Evolutionary conservation across 208 protist species (phyloP).

Genomic region (Wallacemonas sp.): DNA sequence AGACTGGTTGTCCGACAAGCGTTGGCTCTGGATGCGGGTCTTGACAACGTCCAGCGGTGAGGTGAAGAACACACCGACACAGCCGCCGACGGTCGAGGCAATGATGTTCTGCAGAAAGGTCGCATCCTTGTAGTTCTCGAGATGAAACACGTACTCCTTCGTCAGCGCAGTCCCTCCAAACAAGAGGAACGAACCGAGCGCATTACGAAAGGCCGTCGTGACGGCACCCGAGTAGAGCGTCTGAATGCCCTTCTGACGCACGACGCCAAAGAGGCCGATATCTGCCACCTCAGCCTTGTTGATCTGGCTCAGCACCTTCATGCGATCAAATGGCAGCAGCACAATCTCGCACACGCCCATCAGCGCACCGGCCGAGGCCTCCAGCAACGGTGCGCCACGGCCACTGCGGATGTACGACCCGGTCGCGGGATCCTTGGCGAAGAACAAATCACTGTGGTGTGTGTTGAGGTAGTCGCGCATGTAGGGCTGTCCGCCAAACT

Average conservation of each 20-base stretch:
- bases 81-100: constrained; percentile 62
- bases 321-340: constrained; percentile 77
- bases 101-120: constrained; percentile 73
- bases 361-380: constrained; percentile 55
- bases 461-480: constrained; percentile 61
- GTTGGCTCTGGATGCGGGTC: constrained; percentile 79
- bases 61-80: constrained; percentile 57
- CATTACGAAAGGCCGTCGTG: constrained; percentile 67
- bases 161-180: constrained; percentile 75
- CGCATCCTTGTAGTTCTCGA: constrained; percentile 63
- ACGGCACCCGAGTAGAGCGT: constrained; percentile 59
- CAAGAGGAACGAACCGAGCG: constrained; percentile 60
- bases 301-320: constrained; percentile 82
- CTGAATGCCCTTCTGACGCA: constrained; percentile 36
- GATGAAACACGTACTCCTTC: constrained; percentile 66
- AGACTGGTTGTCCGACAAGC: constrained; percentile 42
- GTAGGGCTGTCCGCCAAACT: constrained; percentile 83
- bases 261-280: constrained; percentile 33
- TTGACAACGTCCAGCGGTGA: constrained; percentile 86
- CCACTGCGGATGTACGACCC: constrained; percentile 26
- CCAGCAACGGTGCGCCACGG: constrained; percentile 43
- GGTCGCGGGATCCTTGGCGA: constrained; percentile 18
- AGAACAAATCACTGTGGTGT: constrained; percentile 42
- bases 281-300: constrained; percentile 51
- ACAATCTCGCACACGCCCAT: constrained; percentile 65